Evolutionary conservation across 306 rosid genomes (phyloP), one percentile per base, ranked within the genome.

Genomic region (Astragalus membranaceus): DNA sequence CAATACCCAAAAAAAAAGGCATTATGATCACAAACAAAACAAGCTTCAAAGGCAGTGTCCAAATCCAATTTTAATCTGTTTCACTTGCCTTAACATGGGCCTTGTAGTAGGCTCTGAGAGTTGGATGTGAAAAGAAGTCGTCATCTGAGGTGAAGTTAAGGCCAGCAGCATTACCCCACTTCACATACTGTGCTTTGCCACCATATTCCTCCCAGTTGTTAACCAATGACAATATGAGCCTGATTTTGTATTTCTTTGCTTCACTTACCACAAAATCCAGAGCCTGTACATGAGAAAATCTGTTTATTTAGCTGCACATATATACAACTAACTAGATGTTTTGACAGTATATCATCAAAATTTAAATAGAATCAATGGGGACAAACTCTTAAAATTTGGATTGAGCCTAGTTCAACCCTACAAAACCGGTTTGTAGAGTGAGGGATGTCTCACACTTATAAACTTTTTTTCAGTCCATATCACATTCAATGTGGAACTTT

Each of bases 201-300:
- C 99, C 99, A 67, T 83, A 94, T 47, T 96, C 88, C 67, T 88
- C 99, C 99, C 99, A 94, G 85, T 94, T 94, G 92, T 94, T 91
- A 15, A 77, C 59, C 52, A 94, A 50, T 64, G 99, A 88, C 47
- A 94, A 74, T 70, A 94, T 84, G 76, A 94, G 86, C 75, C 96
- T 88, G 61, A 94, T 94, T 73, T 85, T 86, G 83, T 78, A 87
- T 74, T 91, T 94, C 81, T 64, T 85, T 36, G 97, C 99, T 77
- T 94, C 97, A 69, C 87, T 91, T 3, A 91, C 80, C 77, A 91
- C 97, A 83, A 94, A 94, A 78, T 94, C 98, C 74, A 94, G 79
- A 44, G 85, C 98, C 96, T 92, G 79, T 35, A 33, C 12, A 57
- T 16, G 13, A 77, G 35, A 13, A 71, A 42, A 42, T 64, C 58